Evolutionary conservation across 352 stramenopile species (phyloP).

Genomic region (Globisporangium nunn): DNA sequence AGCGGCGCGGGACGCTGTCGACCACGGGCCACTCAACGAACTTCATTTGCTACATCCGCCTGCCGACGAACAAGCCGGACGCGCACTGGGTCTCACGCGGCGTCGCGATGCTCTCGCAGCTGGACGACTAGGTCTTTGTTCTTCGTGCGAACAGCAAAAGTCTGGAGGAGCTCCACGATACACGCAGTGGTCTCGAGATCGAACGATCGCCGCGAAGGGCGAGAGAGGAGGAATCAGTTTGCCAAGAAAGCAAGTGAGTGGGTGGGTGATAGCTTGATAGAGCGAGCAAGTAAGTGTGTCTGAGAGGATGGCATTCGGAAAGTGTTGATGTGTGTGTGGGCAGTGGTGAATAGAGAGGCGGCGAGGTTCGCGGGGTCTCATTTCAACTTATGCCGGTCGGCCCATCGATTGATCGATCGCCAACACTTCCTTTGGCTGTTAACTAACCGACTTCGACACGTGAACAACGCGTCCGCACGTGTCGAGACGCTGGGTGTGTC

Average conservation of each 20-base stretch:
- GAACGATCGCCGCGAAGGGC: too few relatives aligned
- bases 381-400: too few relatives aligned
- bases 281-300: neutral
- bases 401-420: too few relatives aligned
- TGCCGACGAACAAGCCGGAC: conserved; percentile 74
- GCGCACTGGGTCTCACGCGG: conserved; percentile 91
- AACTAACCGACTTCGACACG: too few relatives aligned
- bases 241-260: neutral
- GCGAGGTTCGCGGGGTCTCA: too few relatives aligned
- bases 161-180: neutral
- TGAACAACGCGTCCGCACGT: too few relatives aligned
- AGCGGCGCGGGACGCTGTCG: conserved; percentile 84
- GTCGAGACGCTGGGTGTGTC: too few relatives aligned
- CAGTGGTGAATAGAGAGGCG: neutral
- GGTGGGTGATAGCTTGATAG: neutral
- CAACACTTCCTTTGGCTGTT: too few relatives aligned
- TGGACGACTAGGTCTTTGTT: conserved; percentile 61
- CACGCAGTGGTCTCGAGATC: too few relatives aligned
- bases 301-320: neutral
- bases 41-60: conserved; percentile 91
- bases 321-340: neutral
- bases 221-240: neutral
- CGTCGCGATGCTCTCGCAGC: conserved; percentile 90
- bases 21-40: conserved; percentile 94
- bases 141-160: neutral